Evolutionary conservation across 345 rosid genomes (phyloP).

Genomic region (Gynandropsis gynandra): DNA sequence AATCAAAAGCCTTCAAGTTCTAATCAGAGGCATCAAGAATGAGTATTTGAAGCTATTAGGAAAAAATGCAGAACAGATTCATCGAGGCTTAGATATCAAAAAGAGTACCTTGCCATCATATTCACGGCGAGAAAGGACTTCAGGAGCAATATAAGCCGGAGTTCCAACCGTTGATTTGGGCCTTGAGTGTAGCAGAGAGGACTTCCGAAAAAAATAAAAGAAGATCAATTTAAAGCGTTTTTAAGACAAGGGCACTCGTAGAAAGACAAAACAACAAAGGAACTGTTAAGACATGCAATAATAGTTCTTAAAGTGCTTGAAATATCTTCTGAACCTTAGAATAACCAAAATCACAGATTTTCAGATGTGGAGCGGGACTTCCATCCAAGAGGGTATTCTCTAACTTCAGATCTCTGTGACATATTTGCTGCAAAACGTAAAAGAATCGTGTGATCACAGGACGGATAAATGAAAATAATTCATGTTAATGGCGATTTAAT

Average conservation of each 20-base stretch:
- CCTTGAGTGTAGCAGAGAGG: slow-evolving; percentile 70
- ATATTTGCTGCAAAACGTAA: slow-evolving; percentile 44
- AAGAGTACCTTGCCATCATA: slow-evolving; percentile 73
- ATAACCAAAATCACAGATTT: slow-evolving; percentile 76
- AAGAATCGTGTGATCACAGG: neutral
- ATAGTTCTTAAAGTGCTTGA: neutral
- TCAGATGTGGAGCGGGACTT: slow-evolving; percentile 60
- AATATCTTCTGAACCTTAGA: slow-evolving; percentile 38
- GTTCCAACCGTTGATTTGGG: slow-evolving; percentile 82
- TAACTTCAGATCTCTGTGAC: slow-evolving; percentile 68
- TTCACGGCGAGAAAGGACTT: slow-evolving; percentile 68
- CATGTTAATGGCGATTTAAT: neutral
- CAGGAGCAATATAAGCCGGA: slow-evolving; percentile 83
- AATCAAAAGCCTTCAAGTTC: neutral
- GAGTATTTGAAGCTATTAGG: neutral
- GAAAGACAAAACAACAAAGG: neutral
- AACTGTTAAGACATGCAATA: neutral
- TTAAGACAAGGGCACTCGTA: slow-evolving; percentile 1
- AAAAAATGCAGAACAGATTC: neutral
- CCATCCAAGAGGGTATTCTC: slow-evolving; percentile 70
- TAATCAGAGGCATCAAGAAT: too few relatives aligned
- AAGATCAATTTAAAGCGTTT: slow-evolving; percentile 3
- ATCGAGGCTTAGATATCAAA: neutral
- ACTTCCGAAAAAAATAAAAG: slow-evolving; percentile 32
- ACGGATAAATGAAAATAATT: neutral